A percentile compares a stretch with the other conserved stretches of the same genome.
Conservation (phyloP, 2,329 filamentous ascomycete species). For the Trichoderma pleuroti region DNA sequence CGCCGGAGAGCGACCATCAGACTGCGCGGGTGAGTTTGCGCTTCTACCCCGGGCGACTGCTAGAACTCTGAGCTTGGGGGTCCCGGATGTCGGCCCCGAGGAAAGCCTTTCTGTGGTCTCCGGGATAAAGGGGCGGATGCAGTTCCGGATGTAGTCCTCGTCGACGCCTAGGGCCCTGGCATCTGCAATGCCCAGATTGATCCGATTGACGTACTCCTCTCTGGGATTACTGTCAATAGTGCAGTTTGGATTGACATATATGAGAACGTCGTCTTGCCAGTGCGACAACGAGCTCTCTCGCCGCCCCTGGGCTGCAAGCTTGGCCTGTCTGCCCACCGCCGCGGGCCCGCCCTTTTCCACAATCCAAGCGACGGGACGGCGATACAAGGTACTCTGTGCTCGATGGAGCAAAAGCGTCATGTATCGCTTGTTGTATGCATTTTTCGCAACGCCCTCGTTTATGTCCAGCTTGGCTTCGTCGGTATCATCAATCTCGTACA, state of each 20-base stretch:
- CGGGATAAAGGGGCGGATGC: slow-evolving; percentile 37
- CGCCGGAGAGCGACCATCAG: slow-evolving; percentile 27
- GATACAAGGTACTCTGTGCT: slow-evolving; percentile 34
- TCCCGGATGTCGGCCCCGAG: not conserved
- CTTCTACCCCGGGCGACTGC: slow-evolving; percentile 15
- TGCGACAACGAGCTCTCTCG: slow-evolving; percentile 23
- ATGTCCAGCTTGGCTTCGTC: slow-evolving; percentile 41
- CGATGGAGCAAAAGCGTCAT: slow-evolving; percentile 34
- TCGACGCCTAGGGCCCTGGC: slow-evolving; percentile 35
- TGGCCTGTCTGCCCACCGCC: slow-evolving; percentile 27
- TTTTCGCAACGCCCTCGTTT: slow-evolving; percentile 40
- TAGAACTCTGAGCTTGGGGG: slow-evolving; percentile 5
- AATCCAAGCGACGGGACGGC: slow-evolving; percentile 37
- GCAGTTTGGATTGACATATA: slow-evolving; percentile 38
- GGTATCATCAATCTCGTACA: slow-evolving; percentile 37
- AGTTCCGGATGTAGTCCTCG: slow-evolving; percentile 36
- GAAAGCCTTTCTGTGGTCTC: slow-evolving; percentile 14
- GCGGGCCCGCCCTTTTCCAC: slow-evolving; percentile 36
- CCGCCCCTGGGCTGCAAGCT: slow-evolving; percentile 20
- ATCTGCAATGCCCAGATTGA: slow-evolving; percentile 38
- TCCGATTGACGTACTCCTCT: slow-evolving; percentile 40
- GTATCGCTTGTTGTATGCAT: slow-evolving; percentile 37
- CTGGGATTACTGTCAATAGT: slow-evolving; percentile 35
- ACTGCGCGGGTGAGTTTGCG: slow-evolving; percentile 20
- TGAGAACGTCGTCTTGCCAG: slow-evolving; percentile 34